Base-by-base conservation (phyloP, 805 yeast species). In the Tetrapisispora arboricola region DNA sequence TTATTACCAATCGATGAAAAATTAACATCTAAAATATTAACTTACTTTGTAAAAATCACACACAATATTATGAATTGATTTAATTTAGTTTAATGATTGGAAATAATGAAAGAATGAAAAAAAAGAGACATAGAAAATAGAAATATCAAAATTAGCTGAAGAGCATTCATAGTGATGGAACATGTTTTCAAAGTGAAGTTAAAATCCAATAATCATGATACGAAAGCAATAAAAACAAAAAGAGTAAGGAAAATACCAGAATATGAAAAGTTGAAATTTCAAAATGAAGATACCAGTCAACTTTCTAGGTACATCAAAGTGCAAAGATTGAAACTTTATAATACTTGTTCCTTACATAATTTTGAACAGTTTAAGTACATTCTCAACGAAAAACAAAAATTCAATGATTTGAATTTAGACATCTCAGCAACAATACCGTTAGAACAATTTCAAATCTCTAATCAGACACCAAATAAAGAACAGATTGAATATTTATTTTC, bases 301-400 rank as follows among this genome's bases (percentile, higher is more conserved):
- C 37, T 34, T 16, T 34, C 37, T 11, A 34, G 37, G 25, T 34
- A 34, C 13, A 17, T 34, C 8, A 34, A 34, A 24, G 30, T 34
- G 3, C 28, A 34, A 24, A 15, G 37, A 34, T 25, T 34, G 6
- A 34, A 34, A 34, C 13, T 34, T 17, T 34, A 34, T 34, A 24
- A 4, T 10, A 16, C 37, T 5, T 34, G 37, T 34, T 34, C 37
- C 3, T 25, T 34, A 17, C 37, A 34, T 34, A 16, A 25, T 34
- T 34, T 34, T 34, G 37, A 34, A 34, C 29, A 34, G 16, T 34
- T 34, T 24, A 34, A 34, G 25, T 34, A 34, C 25, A 34, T 34
- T 12, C 22, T 34, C 6, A 34, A 34, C 13, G 37, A 34, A 34
- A 34, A 34, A 34, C 20, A 17, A 24, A 34, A 34, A 34, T 34